Base-by-base conservation (phyloP, 768 basidiomycete genomes). In the Gloeopeniophorella convolvens region DNA sequence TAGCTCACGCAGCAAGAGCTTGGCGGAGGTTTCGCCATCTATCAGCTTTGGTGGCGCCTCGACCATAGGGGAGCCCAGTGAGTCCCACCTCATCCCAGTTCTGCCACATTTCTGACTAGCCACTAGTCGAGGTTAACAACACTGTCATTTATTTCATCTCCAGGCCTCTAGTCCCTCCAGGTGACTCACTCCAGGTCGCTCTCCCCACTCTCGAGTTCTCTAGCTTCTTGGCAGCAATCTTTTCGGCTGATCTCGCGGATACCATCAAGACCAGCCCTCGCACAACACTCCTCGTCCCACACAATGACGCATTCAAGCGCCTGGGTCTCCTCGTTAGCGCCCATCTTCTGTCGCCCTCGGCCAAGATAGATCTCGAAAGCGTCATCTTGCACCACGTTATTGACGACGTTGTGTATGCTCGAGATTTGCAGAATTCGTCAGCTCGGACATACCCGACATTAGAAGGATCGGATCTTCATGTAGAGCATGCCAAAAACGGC, bases 371-470 rank as follows among this genome's bases (percentile, higher is more conserved):
- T 62, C 69, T 98, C 39, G 82, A 85, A 60, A 80, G 77, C 26
- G 85, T 98, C 32, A 76, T 99, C 44, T 71, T 82, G n/a, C 94
- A 97, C 61, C 96, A 98, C 62, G 79, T 83, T 9, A 67, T 98
- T 23, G 72, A 80, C 51, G 76, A 78, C 21, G 75, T 97, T 16
- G 73, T 87, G 58, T 99, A 98, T 60, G 66, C 82, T 0, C 68
- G 73, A 18, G 73, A 72, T 7, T 62, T 91, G 26, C 68, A 70
- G 34, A 77, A 79, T 42, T 84, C 85, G 21, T 81, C 83, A 3
- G 76, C 81, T 48, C 80, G 76, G 54, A 85, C 85, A 5, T 89
- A 85, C 61, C 73, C 77, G 8, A 96, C 91, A 0, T 69, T 96
- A 11, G 91, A 92, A 67, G 91, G 94, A 10, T 84, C 83, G 28